Base-by-base conservation (phyloP, 2,329 filamentous ascomycete genomes). In the Ceratocystis diversiconidia region DNA sequence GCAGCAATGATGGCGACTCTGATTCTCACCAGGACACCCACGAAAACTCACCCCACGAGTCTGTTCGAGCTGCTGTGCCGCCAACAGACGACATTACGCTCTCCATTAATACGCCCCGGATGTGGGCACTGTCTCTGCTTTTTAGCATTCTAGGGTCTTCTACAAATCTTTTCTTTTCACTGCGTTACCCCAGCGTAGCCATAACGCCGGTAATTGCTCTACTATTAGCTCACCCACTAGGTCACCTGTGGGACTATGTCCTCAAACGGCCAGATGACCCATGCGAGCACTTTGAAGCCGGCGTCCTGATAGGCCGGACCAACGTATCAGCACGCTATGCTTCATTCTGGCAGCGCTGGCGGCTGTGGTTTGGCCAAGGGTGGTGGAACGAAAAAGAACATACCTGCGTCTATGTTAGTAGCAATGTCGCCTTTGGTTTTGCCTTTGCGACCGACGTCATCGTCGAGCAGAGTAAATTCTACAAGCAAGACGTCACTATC, bases 401-500 rank as follows among this genome's bases (percentile, higher is more conserved):
- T 74, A 89, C 87, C 52, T 94, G 89, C 72, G 89, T 94, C 63
- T 94, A 94, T 71, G 90, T 94, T 70, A 90, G 87, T 78, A 92
- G 89, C 76, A 94, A 94, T 72, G 89, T 94, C 52, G 90, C 89
- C 22, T 94, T 94, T 73, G 90, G 89, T 1, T 94, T 94, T 75
- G 89, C 90, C 30, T 94, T 94, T 75, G 89, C 89, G 6, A 94
- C 90, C 32, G 89, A 94, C 76, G 87, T 94, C 67, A 94, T 95
- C 70, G 89, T 95, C 64, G 90, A 95, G 74, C 90, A 95, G 76
- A 90, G 89, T 30, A 85, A 89, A 68, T 95, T 95, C 74, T 95
- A 95, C 75, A 85, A 90, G 64, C 90, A 95, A 73, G 82, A 91
- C 59, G 85, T 87, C 7, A 82, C 84, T 43, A 85, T 95, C 57